Conservation (phyloP, 1,139 yeast species). For the Lodderomyces metapsilosis region DNA sequence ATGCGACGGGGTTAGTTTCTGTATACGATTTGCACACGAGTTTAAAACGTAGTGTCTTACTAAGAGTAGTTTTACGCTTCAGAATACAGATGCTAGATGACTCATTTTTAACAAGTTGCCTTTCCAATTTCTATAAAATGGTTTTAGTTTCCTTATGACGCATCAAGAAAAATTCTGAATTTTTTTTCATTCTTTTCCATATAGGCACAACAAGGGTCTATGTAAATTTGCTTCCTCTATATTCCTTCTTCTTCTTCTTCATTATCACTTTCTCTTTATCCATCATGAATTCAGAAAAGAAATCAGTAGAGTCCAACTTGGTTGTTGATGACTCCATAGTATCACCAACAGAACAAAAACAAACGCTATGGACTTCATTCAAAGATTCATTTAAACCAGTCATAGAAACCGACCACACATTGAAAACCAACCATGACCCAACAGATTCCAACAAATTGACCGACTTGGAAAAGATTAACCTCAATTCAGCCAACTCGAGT, state of each 20-base stretch:
- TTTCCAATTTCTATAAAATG: neutral
- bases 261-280: neutral
- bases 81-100: neutral
- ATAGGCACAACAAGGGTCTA: too few species aligned
- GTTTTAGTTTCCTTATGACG: slow-evolving; percentile 1
- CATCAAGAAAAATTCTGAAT: neutral
- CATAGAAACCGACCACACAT: slow-evolving; percentile 9
- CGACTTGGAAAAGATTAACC: slow-evolving; percentile 36
- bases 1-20: slow-evolving; percentile 4
- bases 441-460: slow-evolving; percentile 21
- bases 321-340: neutral
- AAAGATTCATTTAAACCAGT: slow-evolving; percentile 40
- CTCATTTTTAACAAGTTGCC: slow-evolving; percentile 2
- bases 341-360: neutral
- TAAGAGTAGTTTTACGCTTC: neutral
- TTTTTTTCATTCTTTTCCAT: neutral
- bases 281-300: slow-evolving; percentile 8
- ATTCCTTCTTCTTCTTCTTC: neutral
- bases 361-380: slow-evolving; percentile 25
- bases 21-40: neutral
- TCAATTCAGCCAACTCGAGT: slow-evolving; percentile 39
- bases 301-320: neutral
- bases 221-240: neutral
- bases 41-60: neutral
- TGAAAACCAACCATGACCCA: slow-evolving; percentile 14